Evolutionary conservation across 306 rosid genomes (phyloP), one percentile per base, ranked within the genome.

Genomic region (Casuarina glauca): DNA sequence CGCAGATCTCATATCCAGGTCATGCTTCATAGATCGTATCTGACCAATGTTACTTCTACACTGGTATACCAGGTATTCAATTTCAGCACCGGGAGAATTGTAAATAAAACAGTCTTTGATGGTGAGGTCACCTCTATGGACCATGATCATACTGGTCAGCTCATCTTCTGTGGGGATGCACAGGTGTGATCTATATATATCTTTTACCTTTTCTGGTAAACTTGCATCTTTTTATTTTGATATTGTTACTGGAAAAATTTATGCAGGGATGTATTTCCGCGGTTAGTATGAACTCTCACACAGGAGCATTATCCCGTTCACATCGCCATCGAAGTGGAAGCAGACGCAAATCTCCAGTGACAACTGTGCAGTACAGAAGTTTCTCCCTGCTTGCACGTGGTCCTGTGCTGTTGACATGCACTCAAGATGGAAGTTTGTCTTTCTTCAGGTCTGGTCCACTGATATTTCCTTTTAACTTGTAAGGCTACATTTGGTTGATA

Each of bases 71-170:
- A 95, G 98, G 98, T 95, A 70, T 86, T 90, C 82, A 95, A 95
- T 88, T 95, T 91, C 90, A 95, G 98, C 90, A 95, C 98, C 0
- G 97, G 98, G 68, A 90, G 98, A 91, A 74, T 84, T 74, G 84
- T 95, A 81, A 89, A 89, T 85, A 92, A 89, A 83, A 72, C 87
- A 61, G 82, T 82, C 52, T 87, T 92, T 79, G 97, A 88, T 76
- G 76, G 95, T 82, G 95, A 87, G 88, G 96, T 92, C 79, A 92
- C 97, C 46, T 73, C 98, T 55, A 89, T 95, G 98, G 98, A 93
- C 80, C 89, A 88, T 66, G 95, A 91, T 83, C 97, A 93, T 87
- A 91, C 98, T 62, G 98, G 98, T 70, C 87, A 89, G 81, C 87
- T 93, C 87, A 73, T 93, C 74, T 93, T 93, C 87, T 93, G 97